A percentile compares a stretch with the other conserved stretches of the same genome.
phyloP scores from a whole-genome alignment of 1,284 basidiomycete species.

The Apiotrichum mycotoxinovorans region DNA sequence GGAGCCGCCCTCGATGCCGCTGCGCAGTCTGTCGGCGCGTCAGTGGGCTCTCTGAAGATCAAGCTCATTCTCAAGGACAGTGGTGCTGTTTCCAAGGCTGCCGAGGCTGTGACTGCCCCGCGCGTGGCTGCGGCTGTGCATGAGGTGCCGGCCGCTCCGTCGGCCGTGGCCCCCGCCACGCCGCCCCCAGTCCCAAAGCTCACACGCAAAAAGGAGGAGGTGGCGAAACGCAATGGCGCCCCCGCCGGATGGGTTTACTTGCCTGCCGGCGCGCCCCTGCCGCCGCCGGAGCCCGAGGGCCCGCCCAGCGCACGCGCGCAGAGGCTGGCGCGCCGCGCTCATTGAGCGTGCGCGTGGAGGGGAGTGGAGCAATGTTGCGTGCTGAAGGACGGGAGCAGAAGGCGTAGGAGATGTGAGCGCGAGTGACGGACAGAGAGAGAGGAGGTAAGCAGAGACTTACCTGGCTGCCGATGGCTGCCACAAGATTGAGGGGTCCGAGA shows the following conservation, averaged over 20 bases:
- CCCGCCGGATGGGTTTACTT: slow-evolving; percentile 38
- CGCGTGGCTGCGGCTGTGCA: background rate
- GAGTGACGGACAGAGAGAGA: no score
- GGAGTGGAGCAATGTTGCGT: background rate
- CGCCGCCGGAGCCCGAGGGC: background rate
- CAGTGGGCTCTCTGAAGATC: background rate
- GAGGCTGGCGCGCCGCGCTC: slow-evolving; percentile 9
- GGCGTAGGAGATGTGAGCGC: no score
- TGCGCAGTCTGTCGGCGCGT: background rate
- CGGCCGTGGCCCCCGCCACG: background rate
- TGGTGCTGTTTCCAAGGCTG: background rate
- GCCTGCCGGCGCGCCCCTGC: slow-evolving; percentile 3
- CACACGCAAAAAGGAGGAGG: slow-evolving; percentile 9
- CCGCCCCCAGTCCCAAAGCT: background rate
- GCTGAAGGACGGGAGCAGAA: no score
- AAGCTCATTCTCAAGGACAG: background rate
- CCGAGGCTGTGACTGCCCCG: background rate
- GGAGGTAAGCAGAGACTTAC: no score
- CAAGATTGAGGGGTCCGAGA: no score
- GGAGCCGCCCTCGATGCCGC: background rate
- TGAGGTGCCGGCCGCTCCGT: background rate
- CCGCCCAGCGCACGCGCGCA: slow-evolving; percentile 4
- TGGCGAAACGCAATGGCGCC: slow-evolving; percentile 33
- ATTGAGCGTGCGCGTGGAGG: background rate
- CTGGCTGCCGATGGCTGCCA: no score